A percentile compares a stretch with the other conserved stretches of the same genome.
These are phyloP conservation scores for Trichoderma brevicompactum DNA, from an alignment of 2,329 filamentous ascomycete genomes.

Conservation along the genomic window DNA sequence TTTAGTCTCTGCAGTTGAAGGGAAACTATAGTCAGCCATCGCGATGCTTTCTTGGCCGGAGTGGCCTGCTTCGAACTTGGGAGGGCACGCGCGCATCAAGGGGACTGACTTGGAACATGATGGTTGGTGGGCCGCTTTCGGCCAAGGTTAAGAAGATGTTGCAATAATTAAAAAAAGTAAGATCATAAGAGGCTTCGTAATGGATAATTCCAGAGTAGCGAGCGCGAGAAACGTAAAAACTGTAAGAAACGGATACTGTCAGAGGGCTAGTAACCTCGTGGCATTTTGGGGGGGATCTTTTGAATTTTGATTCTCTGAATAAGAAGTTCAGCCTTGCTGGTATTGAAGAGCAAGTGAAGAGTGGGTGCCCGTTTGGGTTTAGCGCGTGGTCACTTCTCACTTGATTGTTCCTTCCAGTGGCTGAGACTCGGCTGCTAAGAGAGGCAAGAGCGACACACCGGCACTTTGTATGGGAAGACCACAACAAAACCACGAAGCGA, in stretches of 20 bases:
- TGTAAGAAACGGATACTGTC: background rate
- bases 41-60: background rate
- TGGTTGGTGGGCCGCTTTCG: conserved; percentile 2
- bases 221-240: background rate
- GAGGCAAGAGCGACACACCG: too few species aligned
- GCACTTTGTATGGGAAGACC: too few species aligned
- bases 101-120: conserved; percentile 42
- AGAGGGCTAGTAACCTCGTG: background rate
- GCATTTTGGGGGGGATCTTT: background rate
- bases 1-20: conserved; percentile 68
- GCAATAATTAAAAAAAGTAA: conserved; percentile 8
- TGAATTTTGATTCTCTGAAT: background rate
- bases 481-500: too few species aligned
- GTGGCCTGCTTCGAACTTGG: background rate
- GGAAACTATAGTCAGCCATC: conserved; percentile 14
- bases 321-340: background rate
- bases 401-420: too few species aligned
- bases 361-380: background rate
- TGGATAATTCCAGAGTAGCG: too few species aligned
- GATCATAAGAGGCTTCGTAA: conserved; percentile 13
- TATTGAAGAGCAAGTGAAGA: background rate
- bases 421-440: too few species aligned
- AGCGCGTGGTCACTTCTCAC: background rate
- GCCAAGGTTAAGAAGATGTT: background rate
- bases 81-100: background rate